phyloP scores from a whole-genome alignment of 2,329 filamentous ascomycete genomes.

The Alternaria incomplexa region DNA sequence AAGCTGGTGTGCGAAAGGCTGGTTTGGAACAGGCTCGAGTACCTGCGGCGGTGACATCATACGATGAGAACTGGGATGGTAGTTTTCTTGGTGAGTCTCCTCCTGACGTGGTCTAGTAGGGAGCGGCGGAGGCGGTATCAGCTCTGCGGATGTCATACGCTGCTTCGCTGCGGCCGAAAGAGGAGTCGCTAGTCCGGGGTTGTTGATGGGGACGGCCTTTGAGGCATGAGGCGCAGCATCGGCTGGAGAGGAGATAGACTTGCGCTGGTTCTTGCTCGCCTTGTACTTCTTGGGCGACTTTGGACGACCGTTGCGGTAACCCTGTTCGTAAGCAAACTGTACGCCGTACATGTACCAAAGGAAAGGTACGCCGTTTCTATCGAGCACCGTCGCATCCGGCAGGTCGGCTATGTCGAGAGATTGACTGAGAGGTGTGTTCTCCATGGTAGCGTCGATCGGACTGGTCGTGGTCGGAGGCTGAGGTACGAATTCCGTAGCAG shows the following conservation, averaged over 20 bases:
- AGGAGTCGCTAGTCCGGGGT: neutral
- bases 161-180: constrained; percentile 7
- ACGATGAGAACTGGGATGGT: neutral
- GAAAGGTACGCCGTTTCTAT: constrained; percentile 35
- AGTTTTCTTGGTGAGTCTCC: neutral
- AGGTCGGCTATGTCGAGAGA: constrained; percentile 1
- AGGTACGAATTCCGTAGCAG: constrained; percentile 41
- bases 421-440: neutral
- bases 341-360: constrained; percentile 40
- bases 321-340: constrained; percentile 23
- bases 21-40: neutral
- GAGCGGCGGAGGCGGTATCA: neutral
- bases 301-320: constrained; percentile 16
- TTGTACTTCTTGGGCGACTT: constrained; percentile 29
- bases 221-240: neutral
- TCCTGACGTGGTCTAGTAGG: neutral
- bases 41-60: neutral
- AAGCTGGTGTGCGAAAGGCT: constrained; percentile 22
- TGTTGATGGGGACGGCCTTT: neutral
- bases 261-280: constrained; percentile 12
- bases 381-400: constrained; percentile 27
- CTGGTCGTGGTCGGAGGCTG: neutral
- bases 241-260: neutral
- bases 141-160: neutral
- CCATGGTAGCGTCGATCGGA: neutral